phyloP scores from a whole-genome alignment of 2,329 filamentous ascomycete species.

The Albifimbria verrucaria region DNA sequence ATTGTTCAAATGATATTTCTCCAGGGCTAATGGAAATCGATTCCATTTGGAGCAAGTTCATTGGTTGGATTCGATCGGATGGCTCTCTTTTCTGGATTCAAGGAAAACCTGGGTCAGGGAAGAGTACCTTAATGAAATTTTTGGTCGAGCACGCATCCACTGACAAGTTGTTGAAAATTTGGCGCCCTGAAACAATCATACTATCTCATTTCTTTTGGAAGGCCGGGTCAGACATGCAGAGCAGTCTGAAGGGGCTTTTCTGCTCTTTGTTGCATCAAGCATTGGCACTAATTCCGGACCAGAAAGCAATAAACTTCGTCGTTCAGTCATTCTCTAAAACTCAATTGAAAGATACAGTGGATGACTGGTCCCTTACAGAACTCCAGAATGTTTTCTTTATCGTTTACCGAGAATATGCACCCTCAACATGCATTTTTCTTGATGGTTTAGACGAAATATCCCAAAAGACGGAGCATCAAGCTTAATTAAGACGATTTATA shows the following conservation, averaged over 20 bases:
- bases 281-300: conserved; percentile 2
- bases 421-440: conserved; percentile 13
- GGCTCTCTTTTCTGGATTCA: conserved; percentile 22
- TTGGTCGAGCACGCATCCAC: conserved; percentile 14
- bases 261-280: conserved; percentile 16
- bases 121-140: conserved; percentile 28
- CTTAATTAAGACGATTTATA: background rate
- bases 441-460: conserved; percentile 14
- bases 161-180: conserved; percentile 10
- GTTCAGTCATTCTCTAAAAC: background rate
- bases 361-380: conserved; percentile 12
- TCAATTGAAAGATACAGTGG: conserved; percentile 1
- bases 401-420: background rate
- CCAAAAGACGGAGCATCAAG: background rate
- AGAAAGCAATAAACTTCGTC: background rate
- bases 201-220: conserved; percentile 28
- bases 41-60: conserved; percentile 2
- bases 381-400: background rate
- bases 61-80: conserved; percentile 11
- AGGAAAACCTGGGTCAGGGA: conserved; percentile 29
- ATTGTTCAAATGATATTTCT: no score
- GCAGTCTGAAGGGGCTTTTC: conserved; percentile 19
- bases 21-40: background rate
- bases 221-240: conserved; percentile 20
- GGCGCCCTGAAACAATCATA: conserved; percentile 11